A percentile compares a stretch with the other conserved stretches of the same genome.
phyloP scores from a whole-genome alignment of 108 stramenopile genomes.

The Skeletonema menzelii region DNA sequence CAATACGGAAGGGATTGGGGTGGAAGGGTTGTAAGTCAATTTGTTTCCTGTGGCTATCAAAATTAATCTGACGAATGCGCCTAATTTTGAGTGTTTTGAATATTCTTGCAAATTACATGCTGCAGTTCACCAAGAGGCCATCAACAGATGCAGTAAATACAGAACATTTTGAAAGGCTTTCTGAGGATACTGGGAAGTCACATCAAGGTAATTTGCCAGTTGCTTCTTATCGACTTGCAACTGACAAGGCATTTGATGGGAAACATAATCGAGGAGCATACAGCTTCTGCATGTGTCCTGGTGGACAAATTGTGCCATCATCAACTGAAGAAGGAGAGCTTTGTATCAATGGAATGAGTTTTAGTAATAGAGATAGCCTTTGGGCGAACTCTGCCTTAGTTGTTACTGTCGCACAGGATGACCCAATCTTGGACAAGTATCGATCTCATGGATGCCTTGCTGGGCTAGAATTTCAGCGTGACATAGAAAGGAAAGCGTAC shows the following conservation, averaged over 20 bases:
- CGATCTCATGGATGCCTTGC: constrained; percentile 67
- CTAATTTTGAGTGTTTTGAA: background rate
- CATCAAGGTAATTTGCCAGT: constrained; percentile 75
- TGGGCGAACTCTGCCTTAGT: constrained; percentile 97
- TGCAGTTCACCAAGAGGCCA: constrained; percentile 57
- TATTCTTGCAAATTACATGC: background rate
- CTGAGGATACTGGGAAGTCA: constrained; percentile 1
- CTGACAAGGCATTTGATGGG: constrained; percentile 81
- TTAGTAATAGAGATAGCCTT: constrained; percentile 78
- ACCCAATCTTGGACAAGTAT: constrained; percentile 75
- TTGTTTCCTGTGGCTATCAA: background rate
- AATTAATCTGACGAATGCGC: background rate
- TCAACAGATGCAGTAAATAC: constrained; percentile 68
- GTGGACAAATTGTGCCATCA: constrained; percentile 94
- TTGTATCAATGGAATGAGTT: constrained; percentile 97
- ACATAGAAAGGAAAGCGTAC: constrained; percentile 87
- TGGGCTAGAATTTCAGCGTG: constrained; percentile 82
- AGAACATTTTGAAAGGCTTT: constrained; percentile 48
- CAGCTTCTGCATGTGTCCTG: constrained; percentile 81
- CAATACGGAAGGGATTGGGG: constrained; percentile 90
- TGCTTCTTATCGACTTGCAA: constrained; percentile 89
- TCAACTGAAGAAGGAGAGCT: constrained; percentile 82
- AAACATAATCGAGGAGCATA: constrained; percentile 66
- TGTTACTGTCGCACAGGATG: constrained; percentile 82
- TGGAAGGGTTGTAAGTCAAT: constrained; percentile 46